Conservation (phyloP, 768 basidiomycete genomes). For the Gyrodon lividus region DNA sequence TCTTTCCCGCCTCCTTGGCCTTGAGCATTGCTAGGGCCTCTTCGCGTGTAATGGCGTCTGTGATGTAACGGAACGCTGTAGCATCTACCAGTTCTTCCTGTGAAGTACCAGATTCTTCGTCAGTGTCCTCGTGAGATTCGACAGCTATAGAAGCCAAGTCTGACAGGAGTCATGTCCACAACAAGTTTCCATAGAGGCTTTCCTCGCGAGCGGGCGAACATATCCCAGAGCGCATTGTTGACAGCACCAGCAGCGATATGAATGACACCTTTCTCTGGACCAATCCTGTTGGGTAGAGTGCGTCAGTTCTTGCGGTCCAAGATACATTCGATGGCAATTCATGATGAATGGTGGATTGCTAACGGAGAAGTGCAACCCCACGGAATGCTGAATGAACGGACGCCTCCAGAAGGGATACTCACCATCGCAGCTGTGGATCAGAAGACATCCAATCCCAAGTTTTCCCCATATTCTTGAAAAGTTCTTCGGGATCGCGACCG, state of each 20-base stretch:
- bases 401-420: background rate
- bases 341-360: background rate
- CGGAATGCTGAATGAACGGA: background rate
- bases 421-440: conserved; percentile 93
- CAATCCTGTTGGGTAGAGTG: conserved; percentile 56
- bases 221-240: conserved; percentile 92
- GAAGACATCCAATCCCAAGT: conserved; percentile 85
- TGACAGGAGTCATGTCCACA: conserved; percentile 81
- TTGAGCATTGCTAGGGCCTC: conserved; percentile 85
- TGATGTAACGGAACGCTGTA: conserved; percentile 84
- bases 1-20: conserved; percentile 72
- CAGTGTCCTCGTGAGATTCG: background rate
- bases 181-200: conserved; percentile 96
- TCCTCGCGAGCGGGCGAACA: conserved; percentile 74
- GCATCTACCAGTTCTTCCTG: conserved; percentile 79
- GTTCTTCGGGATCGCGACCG: conserved; percentile 74
- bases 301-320: background rate
- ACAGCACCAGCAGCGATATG: conserved; percentile 88
- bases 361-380: background rate
- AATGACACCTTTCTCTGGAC: conserved; percentile 94
- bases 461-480: conserved; percentile 89
- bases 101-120: background rate
- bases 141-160: conserved; percentile 3
- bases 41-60: conserved; percentile 88
- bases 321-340: background rate